These are phyloP conservation scores for Penicillium malachiteum DNA, from an alignment of 495 filamentous ascomycete genomes.

Conservation along the genomic window DNA sequence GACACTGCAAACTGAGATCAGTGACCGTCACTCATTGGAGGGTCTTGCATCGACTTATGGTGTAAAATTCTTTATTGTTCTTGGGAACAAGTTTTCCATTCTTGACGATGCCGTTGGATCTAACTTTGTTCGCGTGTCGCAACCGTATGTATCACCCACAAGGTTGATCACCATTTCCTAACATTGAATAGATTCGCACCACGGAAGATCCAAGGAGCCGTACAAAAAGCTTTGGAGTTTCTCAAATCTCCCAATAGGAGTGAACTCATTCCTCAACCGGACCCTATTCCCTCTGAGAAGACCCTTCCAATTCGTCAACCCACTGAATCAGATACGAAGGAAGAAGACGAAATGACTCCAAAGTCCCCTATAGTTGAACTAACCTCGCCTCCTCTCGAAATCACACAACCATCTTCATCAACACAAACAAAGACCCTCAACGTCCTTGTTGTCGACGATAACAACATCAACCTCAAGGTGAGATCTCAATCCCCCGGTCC, in stretches of 20 bases:
- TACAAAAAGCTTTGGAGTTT: slow-evolving; percentile 21
- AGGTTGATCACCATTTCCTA: slow-evolving; percentile 5
- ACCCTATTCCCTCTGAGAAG: background rate
- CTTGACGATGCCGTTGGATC: slow-evolving; percentile 6
- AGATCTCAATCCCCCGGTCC: background rate
- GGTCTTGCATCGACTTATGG: slow-evolving; percentile 1
- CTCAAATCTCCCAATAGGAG: background rate
- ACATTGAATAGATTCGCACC: slow-evolving; percentile 31
- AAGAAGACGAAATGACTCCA: background rate
- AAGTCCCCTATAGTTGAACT: background rate
- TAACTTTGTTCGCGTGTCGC: slow-evolving; percentile 27
- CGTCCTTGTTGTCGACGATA: slow-evolving; percentile 50
- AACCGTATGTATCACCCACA: slow-evolving; percentile 27
- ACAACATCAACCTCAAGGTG: slow-evolving; percentile 50
- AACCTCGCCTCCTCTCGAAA: background rate
- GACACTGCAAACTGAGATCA: slow-evolving; percentile 9
- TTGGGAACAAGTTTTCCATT: slow-evolving; percentile 20
- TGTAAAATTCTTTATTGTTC: slow-evolving; percentile 30
- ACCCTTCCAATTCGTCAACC: background rate
- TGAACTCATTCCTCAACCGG: background rate
- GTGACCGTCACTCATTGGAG: slow-evolving; percentile 11
- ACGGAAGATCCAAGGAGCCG: slow-evolving; percentile 27
- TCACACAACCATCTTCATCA: background rate
- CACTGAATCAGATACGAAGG: background rate
- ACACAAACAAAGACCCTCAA: slow-evolving; percentile 6